Evolutionary conservation across 2,329 filamentous ascomycete genomes (phyloP).

Genomic region (Ophiostoma ips): DNA sequence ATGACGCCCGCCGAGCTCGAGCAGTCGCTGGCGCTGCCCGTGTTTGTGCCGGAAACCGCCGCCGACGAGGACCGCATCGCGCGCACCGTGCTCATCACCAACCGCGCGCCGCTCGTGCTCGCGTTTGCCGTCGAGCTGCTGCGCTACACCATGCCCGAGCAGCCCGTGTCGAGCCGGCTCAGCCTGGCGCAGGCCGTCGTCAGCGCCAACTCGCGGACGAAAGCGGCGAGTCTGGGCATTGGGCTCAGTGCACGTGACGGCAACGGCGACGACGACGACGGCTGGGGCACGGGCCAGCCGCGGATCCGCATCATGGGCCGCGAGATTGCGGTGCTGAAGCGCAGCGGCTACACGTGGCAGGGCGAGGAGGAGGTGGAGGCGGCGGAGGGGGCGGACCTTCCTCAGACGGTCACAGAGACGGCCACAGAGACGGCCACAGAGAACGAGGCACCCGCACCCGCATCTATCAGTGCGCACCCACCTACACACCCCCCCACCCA

Average conservation of each 20-base stretch:
- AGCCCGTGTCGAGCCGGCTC: constrained; percentile 69
- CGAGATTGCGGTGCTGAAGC: constrained; percentile 60
- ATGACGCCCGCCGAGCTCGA: constrained; percentile 46
- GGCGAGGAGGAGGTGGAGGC: constrained; percentile 23
- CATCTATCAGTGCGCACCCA: constrained; percentile 13
- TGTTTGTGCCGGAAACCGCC: constrained; percentile 27
- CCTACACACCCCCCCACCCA: too few species aligned
- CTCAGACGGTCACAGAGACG: background rate
- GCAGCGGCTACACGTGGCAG: constrained; percentile 57
- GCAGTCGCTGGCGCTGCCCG: constrained; percentile 44
- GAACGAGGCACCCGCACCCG: constrained; percentile 7
- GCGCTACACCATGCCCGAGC: constrained; percentile 71
- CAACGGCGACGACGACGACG: constrained; percentile 49
- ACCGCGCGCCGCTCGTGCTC: constrained; percentile 68
- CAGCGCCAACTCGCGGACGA: constrained; percentile 64
- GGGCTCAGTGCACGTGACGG: constrained; percentile 51
- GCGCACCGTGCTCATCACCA: constrained; percentile 45
- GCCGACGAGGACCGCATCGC: constrained; percentile 38
- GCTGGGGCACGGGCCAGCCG: constrained; percentile 64
- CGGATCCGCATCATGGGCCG: constrained; percentile 58
- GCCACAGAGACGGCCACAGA: background rate
- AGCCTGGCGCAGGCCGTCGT: constrained; percentile 76
- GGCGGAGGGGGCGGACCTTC: constrained; percentile 6
- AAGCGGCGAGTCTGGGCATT: constrained; percentile 62
- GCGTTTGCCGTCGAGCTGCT: constrained; percentile 64